phyloP scores from a whole-genome alignment of 2,329 filamentous ascomycete species.

The Atkinsonella hypoxylon region DNA sequence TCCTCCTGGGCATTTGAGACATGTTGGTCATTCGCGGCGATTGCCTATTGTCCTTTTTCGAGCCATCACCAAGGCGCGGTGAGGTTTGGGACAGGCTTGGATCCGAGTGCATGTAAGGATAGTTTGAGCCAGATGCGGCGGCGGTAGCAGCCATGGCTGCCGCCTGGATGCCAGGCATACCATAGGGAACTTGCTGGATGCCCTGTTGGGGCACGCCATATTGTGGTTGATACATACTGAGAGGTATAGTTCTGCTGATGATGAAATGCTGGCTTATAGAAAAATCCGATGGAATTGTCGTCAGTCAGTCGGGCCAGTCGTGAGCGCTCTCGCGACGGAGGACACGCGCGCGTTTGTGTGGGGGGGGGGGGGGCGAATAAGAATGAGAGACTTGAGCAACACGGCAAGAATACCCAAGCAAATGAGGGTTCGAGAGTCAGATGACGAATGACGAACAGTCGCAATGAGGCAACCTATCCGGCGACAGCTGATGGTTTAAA shows the following conservation, averaged over 20 bases:
- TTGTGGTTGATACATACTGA: constrained; percentile 66
- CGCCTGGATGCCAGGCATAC: constrained; percentile 71
- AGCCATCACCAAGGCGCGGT: constrained; percentile 66
- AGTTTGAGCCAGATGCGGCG: constrained; percentile 72
- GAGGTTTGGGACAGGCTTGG: constrained; percentile 58
- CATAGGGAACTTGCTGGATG: constrained; percentile 58
- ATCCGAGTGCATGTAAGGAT: constrained; percentile 63
- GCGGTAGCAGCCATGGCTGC: constrained; percentile 89
- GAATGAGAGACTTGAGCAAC: constrained; percentile 6
- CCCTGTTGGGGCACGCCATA: constrained; percentile 62
- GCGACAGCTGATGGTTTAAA: constrained; percentile 20
- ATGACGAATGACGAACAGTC: constrained; percentile 15
- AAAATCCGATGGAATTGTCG: background rate
- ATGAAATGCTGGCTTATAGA: background rate
- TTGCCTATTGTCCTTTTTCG: constrained; percentile 58
- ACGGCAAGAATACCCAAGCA: constrained; percentile 6
- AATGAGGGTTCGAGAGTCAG: constrained; percentile 6
- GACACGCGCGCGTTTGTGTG: constrained; percentile 3
- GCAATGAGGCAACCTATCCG: constrained; percentile 12
- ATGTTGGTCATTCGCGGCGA: constrained; percentile 64
- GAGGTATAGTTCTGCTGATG: constrained; percentile 16
- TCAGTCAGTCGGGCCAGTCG: background rate
- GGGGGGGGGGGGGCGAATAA: constrained; percentile 10
- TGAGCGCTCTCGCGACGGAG: constrained; percentile 1
- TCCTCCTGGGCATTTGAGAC: constrained; percentile 50